These are phyloP conservation scores for Leccinum pseudoinsigne DNA, from an alignment of 1,284 basidiomycete species.

Conservation along the genomic window DNA sequence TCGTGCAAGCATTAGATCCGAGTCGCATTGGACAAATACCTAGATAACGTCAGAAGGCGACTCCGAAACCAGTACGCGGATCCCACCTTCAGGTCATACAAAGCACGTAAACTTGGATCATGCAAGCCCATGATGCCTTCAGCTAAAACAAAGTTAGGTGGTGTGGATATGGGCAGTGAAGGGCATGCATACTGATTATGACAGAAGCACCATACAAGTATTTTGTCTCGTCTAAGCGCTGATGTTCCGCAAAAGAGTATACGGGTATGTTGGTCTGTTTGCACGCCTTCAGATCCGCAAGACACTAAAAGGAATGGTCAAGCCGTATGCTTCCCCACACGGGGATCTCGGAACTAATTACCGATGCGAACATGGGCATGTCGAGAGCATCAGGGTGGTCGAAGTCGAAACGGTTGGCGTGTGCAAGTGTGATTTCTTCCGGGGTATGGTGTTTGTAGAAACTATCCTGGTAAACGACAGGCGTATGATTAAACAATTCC, in stretches of 20 bases:
- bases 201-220: slow-evolving; percentile 97
- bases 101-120: slow-evolving; percentile 71
- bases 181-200: slow-evolving; percentile 66
- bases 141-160: slow-evolving; percentile 40
- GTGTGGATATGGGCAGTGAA: neutral
- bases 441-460: slow-evolving; percentile 86
- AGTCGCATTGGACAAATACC: slow-evolving; percentile 89
- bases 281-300: slow-evolving; percentile 83
- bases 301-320: slow-evolving; percentile 52
- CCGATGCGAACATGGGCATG: slow-evolving; percentile 81
- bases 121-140: slow-evolving; percentile 94
- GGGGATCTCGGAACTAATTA: slow-evolving; percentile 37
- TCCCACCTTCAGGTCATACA: slow-evolving; percentile 90
- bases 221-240: slow-evolving; percentile 81
- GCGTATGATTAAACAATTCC: neutral
- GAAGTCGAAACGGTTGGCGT: slow-evolving; percentile 87
- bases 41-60: slow-evolving; percentile 27
- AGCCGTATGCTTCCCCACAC: neutral
- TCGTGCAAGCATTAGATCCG: slow-evolving; percentile 95
- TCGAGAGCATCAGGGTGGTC: slow-evolving; percentile 96
- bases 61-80: slow-evolving; percentile 16
- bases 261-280: slow-evolving; percentile 86
- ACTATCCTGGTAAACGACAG: slow-evolving; percentile 64
- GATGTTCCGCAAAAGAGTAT: slow-evolving; percentile 93
- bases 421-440: slow-evolving; percentile 81